A percentile compares a stretch with the other conserved stretches of the same genome.
Conservation (phyloP, 148 eudicot genomes). For the Vaccinium darrowii region DNA sequence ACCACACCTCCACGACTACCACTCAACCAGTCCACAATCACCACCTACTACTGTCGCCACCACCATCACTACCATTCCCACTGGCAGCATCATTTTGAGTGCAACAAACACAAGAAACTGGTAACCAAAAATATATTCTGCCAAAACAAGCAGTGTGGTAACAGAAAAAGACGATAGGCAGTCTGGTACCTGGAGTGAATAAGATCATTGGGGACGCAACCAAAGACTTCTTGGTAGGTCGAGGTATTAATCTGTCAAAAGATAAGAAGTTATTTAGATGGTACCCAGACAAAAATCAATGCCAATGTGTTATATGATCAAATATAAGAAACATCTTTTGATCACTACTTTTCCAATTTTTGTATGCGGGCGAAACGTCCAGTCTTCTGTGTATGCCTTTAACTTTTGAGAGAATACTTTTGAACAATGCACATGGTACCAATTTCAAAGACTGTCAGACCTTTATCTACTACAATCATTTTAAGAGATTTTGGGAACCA, state of each 20-base stretch:
- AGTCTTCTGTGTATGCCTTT: background rate
- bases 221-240: constrained; percentile 65
- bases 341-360: background rate
- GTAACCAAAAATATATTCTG: background rate
- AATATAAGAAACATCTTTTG: background rate
- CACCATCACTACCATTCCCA: background rate
- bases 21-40: background rate
- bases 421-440: background rate
- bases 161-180: background rate
- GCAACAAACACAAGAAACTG: background rate
- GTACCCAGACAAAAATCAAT: background rate
- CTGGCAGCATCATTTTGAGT: background rate
- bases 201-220: constrained; percentile 74
- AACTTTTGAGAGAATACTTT: background rate
- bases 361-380: background rate
- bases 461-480: background rate
- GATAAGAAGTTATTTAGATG: constrained; percentile 1
- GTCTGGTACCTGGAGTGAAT: constrained; percentile 70
- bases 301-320: background rate
- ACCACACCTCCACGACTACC: background rate
- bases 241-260: constrained; percentile 56
- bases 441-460: background rate
- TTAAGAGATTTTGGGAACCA: background rate
- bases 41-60: background rate
- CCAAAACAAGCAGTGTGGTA: background rate